These are phyloP conservation scores for Penicillium sp. DNA, from an alignment of 2,329 filamentous ascomycete species.

Conservation along the genomic window DNA sequence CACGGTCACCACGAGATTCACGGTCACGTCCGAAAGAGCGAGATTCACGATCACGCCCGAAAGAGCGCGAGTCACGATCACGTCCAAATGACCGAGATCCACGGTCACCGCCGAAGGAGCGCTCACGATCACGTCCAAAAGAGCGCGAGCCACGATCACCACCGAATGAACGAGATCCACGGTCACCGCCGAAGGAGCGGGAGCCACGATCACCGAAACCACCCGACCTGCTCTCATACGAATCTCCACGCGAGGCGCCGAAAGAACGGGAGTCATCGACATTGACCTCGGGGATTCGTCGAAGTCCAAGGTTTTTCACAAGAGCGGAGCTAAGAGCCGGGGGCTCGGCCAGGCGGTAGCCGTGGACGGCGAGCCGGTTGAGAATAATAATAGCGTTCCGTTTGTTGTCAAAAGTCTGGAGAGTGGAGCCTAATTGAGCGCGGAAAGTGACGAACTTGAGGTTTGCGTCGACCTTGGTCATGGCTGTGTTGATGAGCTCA, in stretches of 20 bases:
- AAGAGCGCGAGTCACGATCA: not conserved
- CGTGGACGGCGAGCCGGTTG: conserved; percentile 47
- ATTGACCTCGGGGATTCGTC: conserved; percentile 25
- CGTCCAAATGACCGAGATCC: conserved; percentile 1
- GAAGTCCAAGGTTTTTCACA: conserved; percentile 32
- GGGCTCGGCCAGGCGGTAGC: conserved; percentile 48
- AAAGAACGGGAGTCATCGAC: conserved; percentile 1
- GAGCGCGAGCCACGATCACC: not conserved
- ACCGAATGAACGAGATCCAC: not conserved
- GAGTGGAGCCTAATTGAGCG: conserved; percentile 22
- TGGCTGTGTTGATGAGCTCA: conserved; percentile 46
- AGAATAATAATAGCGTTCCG: conserved; percentile 43
- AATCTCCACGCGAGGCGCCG: not conserved
- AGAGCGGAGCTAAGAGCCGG: conserved; percentile 31
- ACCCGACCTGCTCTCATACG: not conserved
- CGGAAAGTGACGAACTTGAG: conserved; percentile 32
- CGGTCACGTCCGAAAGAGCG: not conserved
- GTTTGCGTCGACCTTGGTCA: conserved; percentile 24
- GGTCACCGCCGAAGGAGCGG: not conserved
- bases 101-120: not conserved
- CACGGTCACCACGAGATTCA: not conserved
- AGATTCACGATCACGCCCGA: not conserved
- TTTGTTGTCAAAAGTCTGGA: conserved; percentile 34
- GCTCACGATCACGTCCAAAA: not conserved
- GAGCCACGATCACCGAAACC: not conserved